Evolutionary conservation across 2,329 filamentous ascomycete genomes (phyloP).

Genomic region (Exophiala lecanii-corni): DNA sequence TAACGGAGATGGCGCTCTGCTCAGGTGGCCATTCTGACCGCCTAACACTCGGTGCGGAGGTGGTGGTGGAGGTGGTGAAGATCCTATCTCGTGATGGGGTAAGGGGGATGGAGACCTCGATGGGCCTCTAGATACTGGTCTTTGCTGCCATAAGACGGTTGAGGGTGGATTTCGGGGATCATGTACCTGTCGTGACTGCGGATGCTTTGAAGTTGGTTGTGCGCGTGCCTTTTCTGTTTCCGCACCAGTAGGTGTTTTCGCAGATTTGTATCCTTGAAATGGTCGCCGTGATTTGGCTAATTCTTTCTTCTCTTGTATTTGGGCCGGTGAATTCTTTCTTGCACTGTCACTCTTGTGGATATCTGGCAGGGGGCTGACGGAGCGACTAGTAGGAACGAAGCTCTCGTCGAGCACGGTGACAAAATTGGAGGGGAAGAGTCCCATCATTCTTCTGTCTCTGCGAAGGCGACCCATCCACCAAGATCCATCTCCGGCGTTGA

Average conservation of each 20-base stretch:
- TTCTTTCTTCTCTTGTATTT: constrained; percentile 44
- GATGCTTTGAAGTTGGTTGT: constrained; percentile 30
- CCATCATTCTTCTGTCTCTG: constrained; percentile 84
- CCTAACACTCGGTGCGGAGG: constrained; percentile 67
- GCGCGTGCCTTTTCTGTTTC: constrained; percentile 6
- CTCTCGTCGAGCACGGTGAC: constrained; percentile 81
- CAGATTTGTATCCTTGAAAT: constrained; percentile 58
- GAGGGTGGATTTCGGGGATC: constrained; percentile 33
- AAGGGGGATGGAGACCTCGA: constrained; percentile 31
- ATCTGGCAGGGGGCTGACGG: constrained; percentile 49
- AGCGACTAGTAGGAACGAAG: constrained; percentile 64
- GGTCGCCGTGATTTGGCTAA: constrained; percentile 58
- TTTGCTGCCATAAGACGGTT: constrained; percentile 36
- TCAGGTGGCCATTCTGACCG: constrained; percentile 30
- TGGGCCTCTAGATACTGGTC: constrained; percentile 32
- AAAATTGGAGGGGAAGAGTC: constrained; percentile 95
- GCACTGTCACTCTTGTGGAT: constrained; percentile 43
- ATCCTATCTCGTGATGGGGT: constrained; percentile 47
- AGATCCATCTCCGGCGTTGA: constrained; percentile 94
- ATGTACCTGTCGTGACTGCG: constrained; percentile 34
- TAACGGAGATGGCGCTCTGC: constrained; percentile 44
- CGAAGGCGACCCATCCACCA: constrained; percentile 97
- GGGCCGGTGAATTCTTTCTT: constrained; percentile 19
- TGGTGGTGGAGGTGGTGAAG: constrained; percentile 76
- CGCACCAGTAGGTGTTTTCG: constrained; percentile 34